Base-by-base conservation (phyloP, 148 eudicot genomes). In the Polygonum aviculare region DNA sequence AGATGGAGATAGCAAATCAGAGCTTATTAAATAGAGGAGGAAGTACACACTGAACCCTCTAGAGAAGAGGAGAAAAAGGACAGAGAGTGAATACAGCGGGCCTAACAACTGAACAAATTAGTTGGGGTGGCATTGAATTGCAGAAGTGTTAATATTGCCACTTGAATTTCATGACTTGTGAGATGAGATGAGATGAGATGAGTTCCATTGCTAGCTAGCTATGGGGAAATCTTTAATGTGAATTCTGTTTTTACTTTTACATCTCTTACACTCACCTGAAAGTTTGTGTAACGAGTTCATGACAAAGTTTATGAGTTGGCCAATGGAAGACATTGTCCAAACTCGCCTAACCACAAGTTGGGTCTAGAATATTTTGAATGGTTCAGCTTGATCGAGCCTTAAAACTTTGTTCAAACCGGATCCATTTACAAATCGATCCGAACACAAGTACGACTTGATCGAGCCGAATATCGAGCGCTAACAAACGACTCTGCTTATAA, bases 121-220 rank as follows among this genome's bases (percentile, higher is more conserved):
- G 74, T 72, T 72, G 52, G 74, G 74, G 1, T 31, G 6, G 74
- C 74, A 72, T 44, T 72, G 19, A 72, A 72, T 44, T 72, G 19
- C 44, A 72, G 7, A 72, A 44, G 33, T 44, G 54, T 72, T 36
- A 67, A 67, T 67, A 12, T 36, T 67, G 15, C 72, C 44, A 36
- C 72, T 67, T 35, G 44, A n/a, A 36, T 67, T 67, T 14, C 72
- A 67, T 36, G 72, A 67, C 10, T 41, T 36, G 72, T 67, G 19
- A 14, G 69, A 54, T 54, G 67, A 60, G 36, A 54, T 54, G 67
- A 60, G 36, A 26, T 67, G 19, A 14, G 69, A 54, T 54, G 67
- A 60, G 36, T 60, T 60, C 36, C 36, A 60, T 31, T 57, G 31
- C 63, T 8, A 19, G 31, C 63, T 8, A 19, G 31, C 31, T 26